Evolutionary conservation across 2,329 filamentous ascomycete species (phyloP).

Genomic region (Amylocarpus encephaloides): DNA sequence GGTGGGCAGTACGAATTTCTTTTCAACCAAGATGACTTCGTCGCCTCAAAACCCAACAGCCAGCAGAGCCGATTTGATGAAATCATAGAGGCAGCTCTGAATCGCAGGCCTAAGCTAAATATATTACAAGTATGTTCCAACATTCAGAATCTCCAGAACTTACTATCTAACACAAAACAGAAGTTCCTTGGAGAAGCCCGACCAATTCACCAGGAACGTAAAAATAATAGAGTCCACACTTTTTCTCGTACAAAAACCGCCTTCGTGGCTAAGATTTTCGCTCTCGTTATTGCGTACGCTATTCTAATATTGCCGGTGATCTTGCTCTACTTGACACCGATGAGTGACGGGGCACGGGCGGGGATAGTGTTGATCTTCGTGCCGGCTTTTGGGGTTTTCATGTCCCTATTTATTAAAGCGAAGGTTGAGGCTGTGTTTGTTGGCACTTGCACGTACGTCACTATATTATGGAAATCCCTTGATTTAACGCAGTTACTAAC

Average conservation of each 20-base stretch:
- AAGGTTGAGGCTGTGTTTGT: conserved; percentile 10
- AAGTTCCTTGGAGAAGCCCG: no score
- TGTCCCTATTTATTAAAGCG: conserved; percentile 7
- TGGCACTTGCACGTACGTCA: conserved; percentile 6
- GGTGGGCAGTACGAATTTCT: conserved; percentile 12
- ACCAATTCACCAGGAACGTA: not conserved
- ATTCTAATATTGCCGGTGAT: conserved; percentile 13
- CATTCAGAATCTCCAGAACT: no score
- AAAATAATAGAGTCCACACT: not conserved
- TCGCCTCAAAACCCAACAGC: not conserved
- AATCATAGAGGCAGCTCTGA: conserved; percentile 5
- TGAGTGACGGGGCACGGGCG: not conserved
- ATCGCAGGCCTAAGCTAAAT: conserved; percentile 7
- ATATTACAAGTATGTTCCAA: no score
- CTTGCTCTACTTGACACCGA: conserved; percentile 6
- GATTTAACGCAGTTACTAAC: no score
- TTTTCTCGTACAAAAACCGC: conserved; percentile 8
- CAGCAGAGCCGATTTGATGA: conserved; percentile 3
- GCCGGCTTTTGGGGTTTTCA: conserved; percentile 6
- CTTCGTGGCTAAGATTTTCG: conserved; percentile 2
- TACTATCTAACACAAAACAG: no score
- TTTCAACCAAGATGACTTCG: conserved; percentile 10
- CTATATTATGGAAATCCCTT: no score
- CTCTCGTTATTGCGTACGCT: conserved; percentile 5
- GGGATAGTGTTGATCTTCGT: conserved; percentile 7